Base-by-base conservation (phyloP, 208 protist species). In the Crithidia thermophila region DNA sequence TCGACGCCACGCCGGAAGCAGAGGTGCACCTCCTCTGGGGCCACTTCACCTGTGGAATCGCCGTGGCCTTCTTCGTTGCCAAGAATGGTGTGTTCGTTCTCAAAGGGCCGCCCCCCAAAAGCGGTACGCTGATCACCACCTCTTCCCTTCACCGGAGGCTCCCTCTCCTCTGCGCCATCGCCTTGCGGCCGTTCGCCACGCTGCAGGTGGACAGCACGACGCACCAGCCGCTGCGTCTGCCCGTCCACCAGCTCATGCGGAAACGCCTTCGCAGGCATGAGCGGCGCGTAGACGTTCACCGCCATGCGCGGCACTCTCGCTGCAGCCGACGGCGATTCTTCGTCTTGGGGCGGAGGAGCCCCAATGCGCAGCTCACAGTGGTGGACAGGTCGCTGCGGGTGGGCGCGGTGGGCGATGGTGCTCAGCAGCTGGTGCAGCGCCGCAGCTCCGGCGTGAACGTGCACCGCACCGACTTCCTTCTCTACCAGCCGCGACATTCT, bases 271-370 rank as follows among this genome's bases (percentile, higher is more conserved):
- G 79, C 82, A 18, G 49, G 55, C 64, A 87, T 46, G 33, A 94
- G 31, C 21, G 82, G 85, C 6, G 53, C 45, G 76, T 90, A 95
- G 39, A 95, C 33, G 47, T 73, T 84, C 20, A 94, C 87, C 39
- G 79, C 75, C 62, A 94, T 85, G 46, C 46, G 84, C 0, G 88
- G 87, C 42, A 89, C 69, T 6, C 67, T 39, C 8, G 62, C 71
- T 33, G 63, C 75, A 28, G 73, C 70, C 3, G 57, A 6, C n/a
- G 23, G 21, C 10, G 13, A n/a, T 16, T 43, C 10, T 43, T 18
- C 13, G 39, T 10, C 39, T 18, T 52, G 58, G n/a, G 9, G 30
- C 60, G 25, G 47, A 13, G 33, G 16, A 55, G 42, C 13, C 36
- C 82, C 84, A 52, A 90, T 78, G 23, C 69, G 66, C n/a, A 90